Percentiles rank a stretch among this genome's conserved stretches.
phyloP scores from a whole-genome alignment of 73 alveolate genomes.

The Tetrahymena malaccensis region DNA sequence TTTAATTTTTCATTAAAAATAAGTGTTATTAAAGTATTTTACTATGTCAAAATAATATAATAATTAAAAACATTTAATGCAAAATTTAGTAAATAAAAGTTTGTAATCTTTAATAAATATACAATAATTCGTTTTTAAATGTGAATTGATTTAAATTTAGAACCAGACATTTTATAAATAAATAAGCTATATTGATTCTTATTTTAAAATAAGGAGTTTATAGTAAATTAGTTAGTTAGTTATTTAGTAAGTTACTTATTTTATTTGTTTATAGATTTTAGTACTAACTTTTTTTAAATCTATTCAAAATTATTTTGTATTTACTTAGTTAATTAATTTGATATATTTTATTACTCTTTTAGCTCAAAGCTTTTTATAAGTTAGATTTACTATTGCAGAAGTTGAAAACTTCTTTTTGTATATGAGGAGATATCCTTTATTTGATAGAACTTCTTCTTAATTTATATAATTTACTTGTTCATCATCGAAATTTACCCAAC shows the following conservation, averaged over 20 bases:
- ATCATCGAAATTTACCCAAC: background rate
- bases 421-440: background rate
- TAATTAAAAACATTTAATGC: too few species aligned
- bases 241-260: background rate
- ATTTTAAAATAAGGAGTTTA: too few species aligned
- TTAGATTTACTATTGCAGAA: background rate
- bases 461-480: background rate
- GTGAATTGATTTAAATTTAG: too few species aligned
- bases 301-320: background rate
- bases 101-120: too few species aligned
- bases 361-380: background rate
- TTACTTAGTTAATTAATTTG: background rate
- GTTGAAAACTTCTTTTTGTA: background rate
- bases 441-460: background rate
- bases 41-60: too few species aligned
- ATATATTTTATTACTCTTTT: background rate
- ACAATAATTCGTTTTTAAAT: too few species aligned
- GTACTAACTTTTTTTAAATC: too few species aligned
- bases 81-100: too few species aligned
- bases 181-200: too few species aligned
- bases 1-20: too few species aligned
- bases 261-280: background rate
- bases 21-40: too few species aligned
- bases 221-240: background rate
- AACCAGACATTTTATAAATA: too few species aligned